These are phyloP conservation scores for Entonaema liquescens DNA, from an alignment of 495 filamentous ascomycete species.

Conservation along the genomic window DNA sequence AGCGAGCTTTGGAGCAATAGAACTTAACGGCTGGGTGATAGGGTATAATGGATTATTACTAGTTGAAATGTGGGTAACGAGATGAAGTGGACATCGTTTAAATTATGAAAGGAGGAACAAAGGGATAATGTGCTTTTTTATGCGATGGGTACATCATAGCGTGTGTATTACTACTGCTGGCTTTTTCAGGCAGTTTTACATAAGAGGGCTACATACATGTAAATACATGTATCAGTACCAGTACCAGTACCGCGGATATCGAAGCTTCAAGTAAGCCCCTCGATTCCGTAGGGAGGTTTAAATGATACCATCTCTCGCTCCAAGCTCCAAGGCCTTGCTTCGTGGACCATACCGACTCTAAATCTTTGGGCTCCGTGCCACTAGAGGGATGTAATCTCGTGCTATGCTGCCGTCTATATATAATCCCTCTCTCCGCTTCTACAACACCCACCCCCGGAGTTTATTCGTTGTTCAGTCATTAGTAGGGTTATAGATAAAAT, in stretches of 20 bases:
- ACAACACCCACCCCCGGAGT: background rate
- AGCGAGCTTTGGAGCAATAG: slow-evolving; percentile 54
- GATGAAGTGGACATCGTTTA: background rate
- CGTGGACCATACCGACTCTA: background rate
- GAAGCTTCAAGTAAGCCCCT: slow-evolving; percentile 3
- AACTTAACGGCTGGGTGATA: background rate
- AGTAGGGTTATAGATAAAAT: background rate
- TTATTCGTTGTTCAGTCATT: background rate
- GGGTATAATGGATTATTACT: background rate
- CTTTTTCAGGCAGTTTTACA: slow-evolving; percentile 13
- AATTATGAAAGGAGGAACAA: background rate
- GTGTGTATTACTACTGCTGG: slow-evolving; percentile 14
- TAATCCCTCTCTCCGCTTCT: background rate
- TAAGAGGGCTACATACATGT: slow-evolving; percentile 21
- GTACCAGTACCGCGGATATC: slow-evolving; percentile 17
- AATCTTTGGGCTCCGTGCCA: background rate
- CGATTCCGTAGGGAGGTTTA: background rate
- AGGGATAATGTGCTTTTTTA: background rate
- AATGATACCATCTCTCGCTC: slow-evolving; percentile 12
- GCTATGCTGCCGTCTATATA: background rate
- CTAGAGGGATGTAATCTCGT: background rate
- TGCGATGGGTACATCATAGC: slow-evolving; percentile 11
- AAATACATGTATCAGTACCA: slow-evolving; percentile 20
- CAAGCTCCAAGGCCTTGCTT: background rate
- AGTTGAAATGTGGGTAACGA: background rate